A percentile compares a stretch with the other conserved stretches of the same genome.
Evolutionary conservation across 2,329 filamentous ascomycete genomes (phyloP).

Genomic region (Aspergillus niger): DNA sequence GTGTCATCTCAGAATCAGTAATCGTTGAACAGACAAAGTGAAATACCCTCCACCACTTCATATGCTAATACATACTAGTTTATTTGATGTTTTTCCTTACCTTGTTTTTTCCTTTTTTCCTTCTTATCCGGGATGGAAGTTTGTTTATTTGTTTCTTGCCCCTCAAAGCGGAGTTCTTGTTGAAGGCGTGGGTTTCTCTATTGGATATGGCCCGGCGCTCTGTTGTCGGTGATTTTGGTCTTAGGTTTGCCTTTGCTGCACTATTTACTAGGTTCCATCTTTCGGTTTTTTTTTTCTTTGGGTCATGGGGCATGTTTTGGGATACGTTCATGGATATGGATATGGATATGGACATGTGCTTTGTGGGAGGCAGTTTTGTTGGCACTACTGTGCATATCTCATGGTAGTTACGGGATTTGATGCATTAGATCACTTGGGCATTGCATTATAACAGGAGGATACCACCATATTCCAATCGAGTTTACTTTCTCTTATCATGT

Average conservation of each 20-base stretch:
- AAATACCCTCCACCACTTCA: conserved; percentile 2
- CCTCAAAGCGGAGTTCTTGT: neutral
- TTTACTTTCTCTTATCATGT: neutral
- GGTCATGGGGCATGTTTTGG: neutral
- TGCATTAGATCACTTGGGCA: conserved; percentile 14
- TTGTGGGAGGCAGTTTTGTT: conserved; percentile 12
- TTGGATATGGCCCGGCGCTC: neutral
- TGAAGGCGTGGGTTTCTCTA: neutral
- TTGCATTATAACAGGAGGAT: conserved; percentile 1
- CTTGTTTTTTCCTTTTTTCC: neutral
- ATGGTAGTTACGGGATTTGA: neutral
- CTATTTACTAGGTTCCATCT: neutral
- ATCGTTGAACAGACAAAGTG: conserved; percentile 9
- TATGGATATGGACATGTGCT: neutral
- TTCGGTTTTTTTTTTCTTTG: neutral
- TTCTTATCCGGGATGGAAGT: neutral
- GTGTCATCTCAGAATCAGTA: neutral
- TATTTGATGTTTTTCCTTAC: conserved; percentile 2
- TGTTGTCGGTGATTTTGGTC: neutral
- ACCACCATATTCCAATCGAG: neutral
- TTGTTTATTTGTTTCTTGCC: neutral
- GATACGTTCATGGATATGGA: neutral
- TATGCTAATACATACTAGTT: conserved; percentile 6
- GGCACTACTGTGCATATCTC: conserved; percentile 4
- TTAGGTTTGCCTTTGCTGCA: neutral